Evolutionary conservation across 768 basidiomycete species (phyloP).

Genomic region (Tricholoma sp.): DNA sequence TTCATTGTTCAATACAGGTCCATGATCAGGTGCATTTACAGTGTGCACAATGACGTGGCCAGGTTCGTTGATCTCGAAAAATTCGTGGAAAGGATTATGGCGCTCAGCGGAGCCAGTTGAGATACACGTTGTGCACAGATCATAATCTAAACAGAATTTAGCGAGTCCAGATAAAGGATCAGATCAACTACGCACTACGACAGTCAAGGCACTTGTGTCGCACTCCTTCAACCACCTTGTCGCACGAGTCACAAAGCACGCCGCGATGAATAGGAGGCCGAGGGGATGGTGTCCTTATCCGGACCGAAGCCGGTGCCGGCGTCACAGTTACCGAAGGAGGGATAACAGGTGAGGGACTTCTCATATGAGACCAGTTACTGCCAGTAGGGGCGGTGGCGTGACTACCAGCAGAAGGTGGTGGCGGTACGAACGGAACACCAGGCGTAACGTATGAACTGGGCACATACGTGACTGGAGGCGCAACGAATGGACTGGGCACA

Average conservation of each 20-base stretch:
- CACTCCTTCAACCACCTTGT: slow-evolving; percentile 50
- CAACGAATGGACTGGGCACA: not conserved
- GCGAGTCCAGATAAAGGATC: not conserved
- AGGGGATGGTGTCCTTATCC: slow-evolving; percentile 8
- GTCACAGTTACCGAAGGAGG: too few species aligned
- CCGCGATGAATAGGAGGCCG: slow-evolving; percentile 46
- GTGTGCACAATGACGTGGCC: slow-evolving; percentile 64
- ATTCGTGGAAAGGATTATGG: slow-evolving; percentile 64
- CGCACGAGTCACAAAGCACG: slow-evolving; percentile 66
- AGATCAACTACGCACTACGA: slow-evolving; percentile 37
- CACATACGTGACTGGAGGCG: not conserved
- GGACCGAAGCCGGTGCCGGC: not conserved
- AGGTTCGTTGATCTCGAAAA: slow-evolving; percentile 64
- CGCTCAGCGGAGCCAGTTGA: slow-evolving; percentile 39
- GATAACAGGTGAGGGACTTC: not conserved
- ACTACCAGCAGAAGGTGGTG: not conserved
- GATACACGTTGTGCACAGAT: slow-evolving; percentile 62
- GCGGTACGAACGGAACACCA: slow-evolving; percentile 8
- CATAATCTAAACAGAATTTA: slow-evolving; percentile 47
- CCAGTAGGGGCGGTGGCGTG: too few species aligned
- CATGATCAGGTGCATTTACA: slow-evolving; percentile 37
- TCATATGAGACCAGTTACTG: too few species aligned
- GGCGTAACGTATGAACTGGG: not conserved
- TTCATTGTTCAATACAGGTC: slow-evolving; percentile 16
- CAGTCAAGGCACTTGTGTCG: slow-evolving; percentile 83